A percentile compares a stretch with the other conserved stretches of the same genome.
phyloP scores from a whole-genome alignment of 23 red algal genomes.

The Agarophyton chilense region DNA sequence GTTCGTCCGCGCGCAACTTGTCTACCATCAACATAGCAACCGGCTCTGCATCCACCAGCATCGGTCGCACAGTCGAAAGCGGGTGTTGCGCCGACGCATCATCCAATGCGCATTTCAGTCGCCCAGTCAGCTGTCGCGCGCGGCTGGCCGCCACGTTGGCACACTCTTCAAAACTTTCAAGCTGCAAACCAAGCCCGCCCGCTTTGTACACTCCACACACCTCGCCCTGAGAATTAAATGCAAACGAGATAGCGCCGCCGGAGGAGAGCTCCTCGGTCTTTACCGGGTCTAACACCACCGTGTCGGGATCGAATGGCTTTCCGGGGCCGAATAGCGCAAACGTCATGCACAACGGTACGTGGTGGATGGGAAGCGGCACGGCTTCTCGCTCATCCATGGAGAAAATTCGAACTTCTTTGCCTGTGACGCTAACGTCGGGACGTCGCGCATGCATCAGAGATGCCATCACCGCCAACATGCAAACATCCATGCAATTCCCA shows the following conservation, averaged over 20 bases:
- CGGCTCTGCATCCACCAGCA: slow-evolving; percentile 53
- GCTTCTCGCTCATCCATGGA: slow-evolving; percentile 73
- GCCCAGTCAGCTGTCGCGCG: slow-evolving; percentile 22
- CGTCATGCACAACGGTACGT: slow-evolving; percentile 68
- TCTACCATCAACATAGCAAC: slow-evolving; percentile 3
- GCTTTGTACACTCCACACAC: slow-evolving; percentile 86
- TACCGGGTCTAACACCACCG: slow-evolving; percentile 70
- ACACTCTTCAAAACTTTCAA: slow-evolving; percentile 28
- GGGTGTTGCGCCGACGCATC: slow-evolving; percentile 63
- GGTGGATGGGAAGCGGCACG: slow-evolving; percentile 73
- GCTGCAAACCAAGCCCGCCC: slow-evolving; percentile 62
- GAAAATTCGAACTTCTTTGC: slow-evolving; percentile 70
- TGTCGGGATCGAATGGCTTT: background rate
- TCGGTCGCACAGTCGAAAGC: slow-evolving; percentile 33
- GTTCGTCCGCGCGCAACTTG: background rate
- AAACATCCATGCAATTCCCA: slow-evolving; percentile 80
- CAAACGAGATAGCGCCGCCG: slow-evolving; percentile 64
- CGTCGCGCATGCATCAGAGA: slow-evolving; percentile 75
- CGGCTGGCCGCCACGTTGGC: slow-evolving; percentile 13
- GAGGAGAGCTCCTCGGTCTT: slow-evolving; percentile 67
- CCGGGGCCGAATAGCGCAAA: slow-evolving; percentile 80
- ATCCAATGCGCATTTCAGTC: slow-evolving; percentile 20
- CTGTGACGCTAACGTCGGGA: slow-evolving; percentile 83
- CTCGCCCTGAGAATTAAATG: slow-evolving; percentile 84
- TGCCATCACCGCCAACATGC: slow-evolving; percentile 77